A percentile compares a stretch with the other conserved stretches of the same genome.
Conservation (phyloP, 2,329 filamentous ascomycete species). For the Scytalidium lignicola region DNA sequence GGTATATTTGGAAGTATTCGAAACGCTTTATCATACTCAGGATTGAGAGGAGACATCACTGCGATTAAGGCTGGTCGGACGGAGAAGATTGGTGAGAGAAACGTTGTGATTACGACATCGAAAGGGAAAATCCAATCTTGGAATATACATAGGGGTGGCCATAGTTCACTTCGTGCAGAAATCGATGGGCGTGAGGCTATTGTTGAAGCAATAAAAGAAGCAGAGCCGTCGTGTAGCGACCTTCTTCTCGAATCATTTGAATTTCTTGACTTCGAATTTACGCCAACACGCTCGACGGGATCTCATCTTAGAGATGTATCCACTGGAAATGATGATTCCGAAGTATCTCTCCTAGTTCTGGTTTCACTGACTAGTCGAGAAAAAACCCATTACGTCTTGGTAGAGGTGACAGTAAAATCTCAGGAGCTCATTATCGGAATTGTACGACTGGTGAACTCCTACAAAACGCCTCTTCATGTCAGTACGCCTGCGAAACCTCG, state of each 20-base stretch:
- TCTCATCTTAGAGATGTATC: slow-evolving; percentile 47
- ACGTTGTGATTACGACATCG: slow-evolving; percentile 72
- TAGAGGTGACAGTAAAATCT: slow-evolving; percentile 62
- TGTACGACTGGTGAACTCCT: slow-evolving; percentile 63
- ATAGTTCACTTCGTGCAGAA: slow-evolving; percentile 69
- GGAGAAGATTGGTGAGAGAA: slow-evolving; percentile 73
- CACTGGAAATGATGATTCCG: slow-evolving; percentile 39
- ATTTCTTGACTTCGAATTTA: slow-evolving; percentile 74
- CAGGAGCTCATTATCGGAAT: slow-evolving; percentile 54
- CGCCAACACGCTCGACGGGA: slow-evolving; percentile 47
- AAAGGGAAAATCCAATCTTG: slow-evolving; percentile 78
- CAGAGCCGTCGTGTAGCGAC: slow-evolving; percentile 42
- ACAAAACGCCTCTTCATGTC: slow-evolving; percentile 44
- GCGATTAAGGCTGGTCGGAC: slow-evolving; percentile 72
- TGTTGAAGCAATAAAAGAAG: slow-evolving; percentile 53
- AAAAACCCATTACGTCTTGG: slow-evolving; percentile 62
- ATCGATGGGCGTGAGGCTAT: slow-evolving; percentile 65
- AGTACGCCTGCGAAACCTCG: slow-evolving; percentile 47
- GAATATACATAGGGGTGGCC: slow-evolving; percentile 84
- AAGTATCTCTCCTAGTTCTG: slow-evolving; percentile 55
- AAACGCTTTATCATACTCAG: slow-evolving; percentile 65
- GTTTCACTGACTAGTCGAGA: slow-evolving; percentile 49
- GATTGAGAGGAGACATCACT: slow-evolving; percentile 70
- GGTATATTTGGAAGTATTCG: slow-evolving; percentile 80
- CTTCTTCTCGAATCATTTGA: slow-evolving; percentile 58